A percentile compares a stretch with the other conserved stretches of the same genome.
Conservation (phyloP, 2,329 filamentous ascomycete species). For the Boeremia lycopersici region DNA sequence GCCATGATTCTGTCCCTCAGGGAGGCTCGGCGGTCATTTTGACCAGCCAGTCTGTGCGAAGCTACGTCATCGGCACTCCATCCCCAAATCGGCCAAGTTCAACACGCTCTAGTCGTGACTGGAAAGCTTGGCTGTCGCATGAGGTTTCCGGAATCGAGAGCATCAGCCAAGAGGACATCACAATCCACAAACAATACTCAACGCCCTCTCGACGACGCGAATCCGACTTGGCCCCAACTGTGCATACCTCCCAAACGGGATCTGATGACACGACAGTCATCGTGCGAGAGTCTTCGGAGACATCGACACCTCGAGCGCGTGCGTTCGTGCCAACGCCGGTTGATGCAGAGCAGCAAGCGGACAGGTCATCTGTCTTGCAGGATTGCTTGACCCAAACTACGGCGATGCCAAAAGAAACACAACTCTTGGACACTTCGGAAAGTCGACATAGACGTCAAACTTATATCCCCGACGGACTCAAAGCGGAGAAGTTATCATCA, state of each 20-base stretch:
- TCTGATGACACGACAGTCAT: conserved; percentile 34
- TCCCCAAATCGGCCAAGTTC: conserved; percentile 30
- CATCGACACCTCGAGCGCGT: conserved; percentile 5
- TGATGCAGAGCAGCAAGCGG: not conserved
- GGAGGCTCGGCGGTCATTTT: conserved; percentile 51
- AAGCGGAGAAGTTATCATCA: too few relatives aligned
- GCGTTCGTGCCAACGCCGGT: not conserved
- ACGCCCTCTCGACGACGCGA: conserved; percentile 19
- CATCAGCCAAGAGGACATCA: conserved; percentile 34
- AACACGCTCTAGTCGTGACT: conserved; percentile 50
- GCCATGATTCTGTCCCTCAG: conserved; percentile 14
- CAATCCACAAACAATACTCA: conserved; percentile 32
- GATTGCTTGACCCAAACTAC: too few relatives aligned
- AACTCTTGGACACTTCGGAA: too few relatives aligned
- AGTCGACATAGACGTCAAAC: too few relatives aligned
- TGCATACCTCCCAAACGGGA: conserved; percentile 29
- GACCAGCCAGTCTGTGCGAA: conserved; percentile 52
- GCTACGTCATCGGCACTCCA: conserved; percentile 48
- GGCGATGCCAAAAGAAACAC: too few relatives aligned
- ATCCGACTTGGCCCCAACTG: conserved; percentile 19
- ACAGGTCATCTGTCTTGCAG: not conserved
- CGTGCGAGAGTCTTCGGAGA: conserved; percentile 17
- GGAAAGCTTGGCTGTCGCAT: conserved; percentile 55
- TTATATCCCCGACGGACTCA: too few relatives aligned
- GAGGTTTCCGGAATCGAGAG: conserved; percentile 50